Evolutionary conservation across 169 alveolate genomes (phyloP).

Genomic region (Cystoisospora suis): DNA sequence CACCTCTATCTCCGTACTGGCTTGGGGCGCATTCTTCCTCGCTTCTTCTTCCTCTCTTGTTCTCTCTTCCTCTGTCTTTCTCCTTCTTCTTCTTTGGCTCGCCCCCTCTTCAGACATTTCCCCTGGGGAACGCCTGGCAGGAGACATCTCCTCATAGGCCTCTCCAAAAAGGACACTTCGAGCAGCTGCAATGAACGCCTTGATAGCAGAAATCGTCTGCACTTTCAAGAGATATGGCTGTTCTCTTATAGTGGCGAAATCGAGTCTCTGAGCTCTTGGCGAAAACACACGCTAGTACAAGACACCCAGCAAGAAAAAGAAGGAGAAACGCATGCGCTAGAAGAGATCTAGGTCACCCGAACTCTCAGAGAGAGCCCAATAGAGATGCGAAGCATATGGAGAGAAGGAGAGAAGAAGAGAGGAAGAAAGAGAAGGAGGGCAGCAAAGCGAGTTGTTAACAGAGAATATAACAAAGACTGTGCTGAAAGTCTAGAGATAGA

Average conservation of each 20-base stretch:
- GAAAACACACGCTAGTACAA: neutral
- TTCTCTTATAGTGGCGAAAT: neutral
- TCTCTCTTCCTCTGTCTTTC: neutral
- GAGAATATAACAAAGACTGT: too few relatives aligned
- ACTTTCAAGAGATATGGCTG: slow-evolving; percentile 1
- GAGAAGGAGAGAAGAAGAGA: neutral
- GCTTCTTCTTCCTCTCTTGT: neutral
- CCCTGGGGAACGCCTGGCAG: neutral
- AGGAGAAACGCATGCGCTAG: neutral
- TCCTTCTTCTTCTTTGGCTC: neutral
- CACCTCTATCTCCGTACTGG: too few relatives aligned
- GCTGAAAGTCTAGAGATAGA: neutral
- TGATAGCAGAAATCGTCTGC: neutral
- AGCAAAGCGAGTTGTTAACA: too few relatives aligned
- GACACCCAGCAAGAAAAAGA: neutral
- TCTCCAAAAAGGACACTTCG: neutral
- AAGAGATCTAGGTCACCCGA: too few relatives aligned
- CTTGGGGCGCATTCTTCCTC: too few relatives aligned
- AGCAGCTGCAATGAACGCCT: neutral
- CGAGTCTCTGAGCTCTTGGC: neutral
- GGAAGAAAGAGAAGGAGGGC: too few relatives aligned
- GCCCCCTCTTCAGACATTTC: neutral
- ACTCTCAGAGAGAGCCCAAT: too few relatives aligned
- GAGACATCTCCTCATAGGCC: neutral
- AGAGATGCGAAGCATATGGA: neutral